phyloP scores from a whole-genome alignment of 129 eudicot genomes.

The Lactuca saligna region DNA sequence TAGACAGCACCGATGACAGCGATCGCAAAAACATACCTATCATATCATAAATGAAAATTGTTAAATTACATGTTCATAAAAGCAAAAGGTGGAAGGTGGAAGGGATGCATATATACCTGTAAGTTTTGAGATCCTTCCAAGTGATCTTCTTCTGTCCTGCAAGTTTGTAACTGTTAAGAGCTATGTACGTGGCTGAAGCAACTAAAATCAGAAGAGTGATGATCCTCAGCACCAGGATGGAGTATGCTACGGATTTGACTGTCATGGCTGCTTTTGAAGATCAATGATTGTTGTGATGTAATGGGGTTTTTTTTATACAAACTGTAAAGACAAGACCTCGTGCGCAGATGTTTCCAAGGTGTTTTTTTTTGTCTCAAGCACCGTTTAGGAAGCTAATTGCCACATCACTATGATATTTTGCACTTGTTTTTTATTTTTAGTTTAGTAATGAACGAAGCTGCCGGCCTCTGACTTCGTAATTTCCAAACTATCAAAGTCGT shows the following conservation, averaged over 20 bases:
- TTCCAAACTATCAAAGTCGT: not conserved
- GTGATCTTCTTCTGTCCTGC: slow-evolving; percentile 23
- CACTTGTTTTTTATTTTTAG: not conserved
- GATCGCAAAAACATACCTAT: slow-evolving; percentile 48
- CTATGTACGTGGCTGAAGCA: slow-evolving; percentile 45
- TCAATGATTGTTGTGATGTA: not conserved
- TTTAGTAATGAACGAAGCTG: not conserved
- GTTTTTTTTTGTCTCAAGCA: not conserved
- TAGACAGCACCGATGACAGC: slow-evolving; percentile 42
- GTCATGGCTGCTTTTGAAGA: slow-evolving; percentile 35
- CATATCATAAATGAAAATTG: not conserved
- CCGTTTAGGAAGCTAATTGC: not conserved
- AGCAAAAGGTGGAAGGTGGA: not conserved
- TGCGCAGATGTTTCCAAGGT: slow-evolving; percentile 3
- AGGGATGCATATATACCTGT: slow-evolving; percentile 29
- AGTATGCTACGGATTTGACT: slow-evolving; percentile 26
- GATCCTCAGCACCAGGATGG: slow-evolving; percentile 37
- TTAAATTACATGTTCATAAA: not conserved
- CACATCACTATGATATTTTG: not conserved
- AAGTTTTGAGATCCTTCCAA: slow-evolving; percentile 40
- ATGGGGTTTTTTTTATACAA: not conserved
- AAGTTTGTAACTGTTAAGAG: slow-evolving; percentile 23
- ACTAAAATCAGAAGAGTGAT: slow-evolving; percentile 26
- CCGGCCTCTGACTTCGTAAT: not conserved
- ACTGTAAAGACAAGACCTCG: not conserved